Percentiles rank a stretch among this genome's conserved stretches.
These are phyloP conservation scores for Malassezia nana DNA, from an alignment of 1,284 basidiomycete species.

Conservation along the genomic window DNA sequence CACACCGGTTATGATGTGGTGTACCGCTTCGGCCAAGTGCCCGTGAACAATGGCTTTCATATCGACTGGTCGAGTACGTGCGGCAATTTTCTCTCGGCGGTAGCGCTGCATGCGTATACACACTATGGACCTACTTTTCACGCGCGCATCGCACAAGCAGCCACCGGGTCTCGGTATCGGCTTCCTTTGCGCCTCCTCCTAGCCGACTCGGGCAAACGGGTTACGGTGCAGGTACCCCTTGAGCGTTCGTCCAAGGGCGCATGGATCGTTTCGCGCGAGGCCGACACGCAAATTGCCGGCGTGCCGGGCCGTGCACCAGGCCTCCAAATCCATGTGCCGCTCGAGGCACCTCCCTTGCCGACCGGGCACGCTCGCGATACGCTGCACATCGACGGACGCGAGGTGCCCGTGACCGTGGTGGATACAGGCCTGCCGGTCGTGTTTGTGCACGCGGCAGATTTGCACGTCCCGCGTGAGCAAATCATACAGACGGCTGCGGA, in stretches of 20 bases:
- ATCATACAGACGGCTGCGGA: constrained; percentile 20
- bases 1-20: constrained; percentile 33
- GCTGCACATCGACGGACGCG: constrained; percentile 17
- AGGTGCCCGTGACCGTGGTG: constrained; percentile 27
- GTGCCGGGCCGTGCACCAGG: constrained; percentile 38
- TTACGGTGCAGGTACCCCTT: constrained; percentile 31
- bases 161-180: constrained; percentile 11
- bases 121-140: constrained; percentile 12
- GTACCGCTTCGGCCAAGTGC: constrained; percentile 46
- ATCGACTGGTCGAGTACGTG: constrained; percentile 45
- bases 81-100: constrained; percentile 43
- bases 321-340: constrained; percentile 34
- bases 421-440: constrained; percentile 41
- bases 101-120: constrained; percentile 29
- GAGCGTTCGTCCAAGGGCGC: not conserved
- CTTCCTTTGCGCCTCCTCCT: constrained; percentile 28
- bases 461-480: constrained; percentile 10
- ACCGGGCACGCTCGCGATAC: constrained; percentile 29
- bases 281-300: constrained; percentile 34
- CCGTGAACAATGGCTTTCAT: constrained; percentile 19
- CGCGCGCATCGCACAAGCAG: not conserved
- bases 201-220: constrained; percentile 29
- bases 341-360: constrained; percentile 20
- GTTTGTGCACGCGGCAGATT: constrained; percentile 27
- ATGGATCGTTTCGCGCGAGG: constrained; percentile 24